Evolutionary conservation across 495 filamentous ascomycete species (phyloP), one percentile per base, ranked within the genome.

Genomic region (Penicillium bovifimosum): DNA sequence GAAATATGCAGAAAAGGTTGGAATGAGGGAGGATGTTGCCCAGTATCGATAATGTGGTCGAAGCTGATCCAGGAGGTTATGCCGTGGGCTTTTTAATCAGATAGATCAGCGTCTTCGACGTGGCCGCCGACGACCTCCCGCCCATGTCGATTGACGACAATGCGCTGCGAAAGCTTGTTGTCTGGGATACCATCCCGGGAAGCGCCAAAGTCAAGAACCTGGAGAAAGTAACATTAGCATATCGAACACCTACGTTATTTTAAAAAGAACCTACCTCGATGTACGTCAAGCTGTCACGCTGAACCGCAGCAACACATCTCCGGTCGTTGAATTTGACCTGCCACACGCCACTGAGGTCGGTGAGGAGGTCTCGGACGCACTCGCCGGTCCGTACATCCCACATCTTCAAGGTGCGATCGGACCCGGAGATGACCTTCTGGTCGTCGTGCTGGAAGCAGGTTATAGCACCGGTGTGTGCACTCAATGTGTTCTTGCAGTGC

Each of bases 401-500:
- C 90, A 99, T 95, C 75, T 99, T 99, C 54, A 99, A 73, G 17
- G 90, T 96, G 59, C 91, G 83, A 67, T 99, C 93, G 45, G 88
- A 95, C 36, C 93, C 93, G 34, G 90, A 96, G 47, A 99, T 92
- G 42, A 99, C 91, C 60, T 97, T 99, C 55, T 92, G 86, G 0
- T 86, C 91, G 65, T 99, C 93, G 59, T 99, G 93, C 66, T 97
- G 95, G 71, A 99, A 99, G 70, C 93, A 99, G 13, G 93, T 99
- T 56, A 99, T 99, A 13, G 93, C 93, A 43, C 91, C 93, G 3
- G 91, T 96, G 59, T 99, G 93, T 0, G 95, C 93, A 52, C 84
- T 90, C 50, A 99, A 73, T 14, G 82, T 91, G 61, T 83, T 87
- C 67, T 89, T 93, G 68, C 93, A 99, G 56, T 87, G 86, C 8